These are phyloP conservation scores for Boletus subcaerulescens DNA, from an alignment of 768 basidiomycete species.

Conservation along the genomic window DNA sequence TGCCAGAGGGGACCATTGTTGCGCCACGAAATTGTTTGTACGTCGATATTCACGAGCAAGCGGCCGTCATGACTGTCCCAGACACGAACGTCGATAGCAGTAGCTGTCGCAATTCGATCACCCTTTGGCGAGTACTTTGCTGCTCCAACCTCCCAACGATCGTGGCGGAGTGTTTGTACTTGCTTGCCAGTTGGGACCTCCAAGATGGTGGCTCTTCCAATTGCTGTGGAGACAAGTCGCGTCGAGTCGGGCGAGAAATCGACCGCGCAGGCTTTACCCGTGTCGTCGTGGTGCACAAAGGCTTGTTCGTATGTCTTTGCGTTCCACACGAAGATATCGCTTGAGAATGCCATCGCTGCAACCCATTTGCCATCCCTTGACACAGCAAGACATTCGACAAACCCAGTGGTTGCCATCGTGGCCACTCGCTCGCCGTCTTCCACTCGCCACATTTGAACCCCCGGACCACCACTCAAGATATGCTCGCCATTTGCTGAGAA, in stretches of 20 bases:
- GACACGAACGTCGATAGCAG: background rate
- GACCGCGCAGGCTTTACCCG: background rate
- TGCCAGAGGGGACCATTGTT: constrained; percentile 8
- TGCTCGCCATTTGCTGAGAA: no score
- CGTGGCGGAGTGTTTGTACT: background rate
- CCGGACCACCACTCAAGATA: no score
- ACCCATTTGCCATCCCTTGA: constrained; percentile 1
- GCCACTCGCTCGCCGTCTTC: background rate
- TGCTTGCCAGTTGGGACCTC: background rate
- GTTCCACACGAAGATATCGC: background rate
- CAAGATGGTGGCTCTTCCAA: background rate
- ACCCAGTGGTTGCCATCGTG: background rate
- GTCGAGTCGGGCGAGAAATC: constrained; percentile 5
- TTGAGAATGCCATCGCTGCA: background rate
- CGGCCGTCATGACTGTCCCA: background rate
- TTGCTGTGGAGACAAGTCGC: background rate
- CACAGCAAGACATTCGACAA: background rate
- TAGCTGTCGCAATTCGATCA: background rate
- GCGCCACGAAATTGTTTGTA: background rate
- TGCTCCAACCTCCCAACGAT: background rate
- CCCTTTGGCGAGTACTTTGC: background rate
- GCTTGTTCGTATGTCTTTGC: background rate
- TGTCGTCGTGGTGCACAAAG: background rate
- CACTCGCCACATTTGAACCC: background rate
- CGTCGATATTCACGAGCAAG: background rate